Evolutionary conservation across 2,329 filamentous ascomycete species (phyloP).

Genomic region (Penicillium olsonii): DNA sequence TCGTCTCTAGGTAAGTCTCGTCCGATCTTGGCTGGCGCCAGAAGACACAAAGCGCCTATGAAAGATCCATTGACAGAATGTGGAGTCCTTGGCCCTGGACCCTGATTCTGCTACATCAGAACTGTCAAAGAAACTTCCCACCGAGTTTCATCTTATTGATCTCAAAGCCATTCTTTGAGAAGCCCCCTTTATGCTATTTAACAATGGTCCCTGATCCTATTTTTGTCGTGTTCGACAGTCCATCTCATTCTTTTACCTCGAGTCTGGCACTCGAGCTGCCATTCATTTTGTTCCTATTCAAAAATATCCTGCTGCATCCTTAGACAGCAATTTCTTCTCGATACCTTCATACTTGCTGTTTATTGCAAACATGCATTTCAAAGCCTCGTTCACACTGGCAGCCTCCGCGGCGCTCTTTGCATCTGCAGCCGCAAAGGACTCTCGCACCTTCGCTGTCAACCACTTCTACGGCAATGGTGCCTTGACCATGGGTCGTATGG

Average conservation of each 20-base stretch:
- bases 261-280: conserved; percentile 6
- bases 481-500: conserved; percentile 34
- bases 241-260: conserved; percentile 4
- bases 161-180: neutral
- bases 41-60: neutral
- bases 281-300: neutral
- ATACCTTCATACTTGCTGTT: neutral
- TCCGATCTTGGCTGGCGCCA: neutral
- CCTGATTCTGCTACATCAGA: neutral
- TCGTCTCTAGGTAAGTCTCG: neutral
- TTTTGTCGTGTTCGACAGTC: neutral
- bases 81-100: neutral
- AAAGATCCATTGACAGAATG: conserved; percentile 8
- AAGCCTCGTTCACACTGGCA: neutral
- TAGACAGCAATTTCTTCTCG: neutral
- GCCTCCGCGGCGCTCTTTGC: neutral
- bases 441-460: conserved; percentile 19
- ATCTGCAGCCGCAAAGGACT: conserved; percentile 11
- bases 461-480: conserved; percentile 18
- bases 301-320: neutral
- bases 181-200: neutral
- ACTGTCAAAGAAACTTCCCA: neutral
- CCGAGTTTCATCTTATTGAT: neutral
- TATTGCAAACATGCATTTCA: conserved; percentile 2
- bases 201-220: neutral